These are phyloP conservation scores for Diplodia sapinea DNA, from an alignment of 2,329 filamentous ascomycete genomes.

Conservation along the genomic window DNA sequence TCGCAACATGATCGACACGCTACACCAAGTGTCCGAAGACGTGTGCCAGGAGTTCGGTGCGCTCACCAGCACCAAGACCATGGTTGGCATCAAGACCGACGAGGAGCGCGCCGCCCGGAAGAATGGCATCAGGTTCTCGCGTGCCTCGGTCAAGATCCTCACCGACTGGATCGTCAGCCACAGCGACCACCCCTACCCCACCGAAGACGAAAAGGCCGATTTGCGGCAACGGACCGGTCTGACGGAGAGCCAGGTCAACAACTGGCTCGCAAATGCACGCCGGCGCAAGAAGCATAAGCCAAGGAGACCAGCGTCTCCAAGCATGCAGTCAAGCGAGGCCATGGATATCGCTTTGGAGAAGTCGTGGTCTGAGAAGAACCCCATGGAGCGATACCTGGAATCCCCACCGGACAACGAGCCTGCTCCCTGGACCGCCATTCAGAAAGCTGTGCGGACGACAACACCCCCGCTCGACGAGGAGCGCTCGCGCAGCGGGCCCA, in stretches of 20 bases:
- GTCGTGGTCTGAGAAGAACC: conserved; percentile 65
- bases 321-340: conserved; percentile 62
- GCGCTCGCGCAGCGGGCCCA: conserved; percentile 46
- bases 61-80: conserved; percentile 42
- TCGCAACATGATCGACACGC: conserved; percentile 52
- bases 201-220: conserved; percentile 81
- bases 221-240: conserved; percentile 80
- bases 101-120: conserved; percentile 56
- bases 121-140: conserved; percentile 76
- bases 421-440: conserved; percentile 68
- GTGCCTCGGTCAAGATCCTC: conserved; percentile 77
- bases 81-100: conserved; percentile 46
- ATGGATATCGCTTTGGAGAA: conserved; percentile 76
- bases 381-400: conserved; percentile 71
- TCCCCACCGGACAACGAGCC: conserved; percentile 74
- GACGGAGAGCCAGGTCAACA: conserved; percentile 82
- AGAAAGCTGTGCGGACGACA: conserved; percentile 60
- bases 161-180: conserved; percentile 86
- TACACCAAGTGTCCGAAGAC: conserved; percentile 55
- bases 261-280: conserved; percentile 91
- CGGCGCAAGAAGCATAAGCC: conserved; percentile 78
- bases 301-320: conserved; percentile 72
- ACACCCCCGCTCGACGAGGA: conserved; percentile 42
- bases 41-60: conserved; percentile 40
- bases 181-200: conserved; percentile 83